A percentile compares a stretch with the other conserved stretches of the same genome.
These are phyloP conservation scores for Moricandia moricandioides DNA, from an alignment of 345 rosid species.

Conservation along the genomic window DNA sequence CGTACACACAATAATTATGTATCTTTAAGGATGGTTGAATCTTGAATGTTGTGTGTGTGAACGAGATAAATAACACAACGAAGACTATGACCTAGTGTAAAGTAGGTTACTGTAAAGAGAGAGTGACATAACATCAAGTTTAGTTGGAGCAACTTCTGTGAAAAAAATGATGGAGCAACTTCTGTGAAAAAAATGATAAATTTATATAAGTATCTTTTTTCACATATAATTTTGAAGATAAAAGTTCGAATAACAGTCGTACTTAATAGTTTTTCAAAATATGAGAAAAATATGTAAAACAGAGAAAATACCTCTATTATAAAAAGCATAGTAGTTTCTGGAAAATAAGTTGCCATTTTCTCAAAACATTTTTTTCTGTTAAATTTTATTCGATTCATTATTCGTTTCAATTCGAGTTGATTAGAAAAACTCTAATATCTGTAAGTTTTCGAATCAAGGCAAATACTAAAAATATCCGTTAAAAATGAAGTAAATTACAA, in stretches of 20 bases:
- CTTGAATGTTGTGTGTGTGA: conserved; percentile 1
- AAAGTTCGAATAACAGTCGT: background rate
- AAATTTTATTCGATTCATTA: too few species aligned
- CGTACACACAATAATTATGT: background rate
- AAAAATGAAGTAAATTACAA: too few species aligned
- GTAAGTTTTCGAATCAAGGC: too few species aligned
- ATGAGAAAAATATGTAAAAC: background rate
- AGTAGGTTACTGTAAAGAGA: background rate
- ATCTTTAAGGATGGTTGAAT: background rate
- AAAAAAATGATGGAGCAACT: background rate
- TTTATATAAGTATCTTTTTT: background rate
- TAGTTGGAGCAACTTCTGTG: background rate
- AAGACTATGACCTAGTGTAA: background rate
- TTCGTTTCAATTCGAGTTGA: too few species aligned
- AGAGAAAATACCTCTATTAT: background rate
- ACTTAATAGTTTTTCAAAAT: background rate
- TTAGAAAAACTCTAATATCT: too few species aligned
- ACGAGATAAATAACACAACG: background rate
- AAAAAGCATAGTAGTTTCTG: background rate
- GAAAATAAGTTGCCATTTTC: background rate
- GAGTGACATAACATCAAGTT: background rate
- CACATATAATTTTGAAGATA: background rate
- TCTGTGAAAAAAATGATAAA: background rate
- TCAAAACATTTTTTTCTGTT: too few species aligned
- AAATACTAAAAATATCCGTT: too few species aligned